Base-by-base conservation (phyloP, 2,329 filamentous ascomycete species). In the Fusarium globosum region DNA sequence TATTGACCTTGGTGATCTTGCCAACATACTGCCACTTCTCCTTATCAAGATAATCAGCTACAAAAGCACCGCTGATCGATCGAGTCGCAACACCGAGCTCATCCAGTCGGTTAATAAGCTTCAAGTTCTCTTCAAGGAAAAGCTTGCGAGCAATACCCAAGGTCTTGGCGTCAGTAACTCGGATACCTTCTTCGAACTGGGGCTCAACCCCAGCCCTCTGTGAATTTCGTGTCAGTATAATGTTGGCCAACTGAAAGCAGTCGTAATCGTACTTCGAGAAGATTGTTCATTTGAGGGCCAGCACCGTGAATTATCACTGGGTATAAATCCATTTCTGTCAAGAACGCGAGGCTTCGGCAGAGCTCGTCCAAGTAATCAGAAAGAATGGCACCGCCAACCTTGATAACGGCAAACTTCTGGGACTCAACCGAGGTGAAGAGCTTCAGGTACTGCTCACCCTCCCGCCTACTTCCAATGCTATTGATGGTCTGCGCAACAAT, bases 401-500 rank as follows among this genome's bases (percentile, higher is more conserved):
- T 99, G 84, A 99, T 97, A 55, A 99, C 96, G 76, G 95, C 96
- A 83, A 98, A 99, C 81, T 97, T 95, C 86, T 98, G 95, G 41
- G 95, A 97, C 49, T 95, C 96, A 71, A 98, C 95, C 39, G 95
- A 97, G 77, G 93, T 96, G 88, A 99, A 99, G 82, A 98, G 95
- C 76, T 95, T 96, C 68, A 98, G 91, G 84, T 98, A 98, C 84
- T 98, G 96, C 86, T 98, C 94, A 73, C 97, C 94, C 86, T 99
- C 96, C 70, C 96, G 89, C 89, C 97, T 97, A 72, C 95, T 97
- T 71, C 95, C 96, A 82, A 98, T 97, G 85, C 96, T 97, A 86
- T 94, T 97, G 77, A 98, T 88, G 68, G 97, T 89, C 80, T 80
- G 84, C 73, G 77, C 79, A 38, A 84, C 81, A 61, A 83, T 82